These are phyloP conservation scores for Fraxinus velutina DNA, from an alignment of 305 asterid species.

Conservation along the genomic window DNA sequence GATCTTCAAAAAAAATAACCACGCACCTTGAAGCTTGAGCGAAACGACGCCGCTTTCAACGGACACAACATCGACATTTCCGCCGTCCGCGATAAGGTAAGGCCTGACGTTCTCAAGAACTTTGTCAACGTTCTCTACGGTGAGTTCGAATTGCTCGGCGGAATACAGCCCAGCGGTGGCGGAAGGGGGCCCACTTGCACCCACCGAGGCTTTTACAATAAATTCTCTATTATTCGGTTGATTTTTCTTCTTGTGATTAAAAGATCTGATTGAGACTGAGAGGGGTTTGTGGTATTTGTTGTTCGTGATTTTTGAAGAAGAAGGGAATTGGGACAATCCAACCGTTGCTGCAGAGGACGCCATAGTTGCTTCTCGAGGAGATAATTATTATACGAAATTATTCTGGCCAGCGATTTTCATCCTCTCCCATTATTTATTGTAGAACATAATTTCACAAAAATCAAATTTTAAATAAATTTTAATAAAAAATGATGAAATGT, in stretches of 20 bases:
- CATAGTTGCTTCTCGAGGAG: neutral
- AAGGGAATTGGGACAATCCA: slow-evolving; percentile 15
- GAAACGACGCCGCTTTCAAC: slow-evolving; percentile 78
- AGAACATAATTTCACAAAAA: too few species aligned
- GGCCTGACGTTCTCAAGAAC: slow-evolving; percentile 88
- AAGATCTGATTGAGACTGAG: slow-evolving; percentile 20
- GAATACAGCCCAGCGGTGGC: slow-evolving; percentile 52
- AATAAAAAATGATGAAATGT: too few species aligned
- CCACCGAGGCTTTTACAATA: slow-evolving; percentile 33
- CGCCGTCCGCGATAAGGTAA: slow-evolving; percentile 88
- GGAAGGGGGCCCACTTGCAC: neutral
- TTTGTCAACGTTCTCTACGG: slow-evolving; percentile 67
- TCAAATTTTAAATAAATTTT: too few species aligned
- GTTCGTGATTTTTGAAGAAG: slow-evolving; percentile 9
- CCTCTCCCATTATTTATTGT: neutral
- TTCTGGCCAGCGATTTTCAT: neutral
- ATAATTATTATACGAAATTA: neutral
- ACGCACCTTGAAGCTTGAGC: slow-evolving; percentile 77
- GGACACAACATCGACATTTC: slow-evolving; percentile 78
- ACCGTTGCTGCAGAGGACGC: slow-evolving; percentile 22
- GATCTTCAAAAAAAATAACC: neutral
- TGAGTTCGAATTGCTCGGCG: slow-evolving; percentile 72
- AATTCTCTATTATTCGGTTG: slow-evolving; percentile 24
- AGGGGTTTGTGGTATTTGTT: slow-evolving; percentile 19
- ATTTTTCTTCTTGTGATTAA: slow-evolving; percentile 24